Conservation (phyloP, 768 basidiomycete species). For the Leucosporidium yakuticum region DNA sequence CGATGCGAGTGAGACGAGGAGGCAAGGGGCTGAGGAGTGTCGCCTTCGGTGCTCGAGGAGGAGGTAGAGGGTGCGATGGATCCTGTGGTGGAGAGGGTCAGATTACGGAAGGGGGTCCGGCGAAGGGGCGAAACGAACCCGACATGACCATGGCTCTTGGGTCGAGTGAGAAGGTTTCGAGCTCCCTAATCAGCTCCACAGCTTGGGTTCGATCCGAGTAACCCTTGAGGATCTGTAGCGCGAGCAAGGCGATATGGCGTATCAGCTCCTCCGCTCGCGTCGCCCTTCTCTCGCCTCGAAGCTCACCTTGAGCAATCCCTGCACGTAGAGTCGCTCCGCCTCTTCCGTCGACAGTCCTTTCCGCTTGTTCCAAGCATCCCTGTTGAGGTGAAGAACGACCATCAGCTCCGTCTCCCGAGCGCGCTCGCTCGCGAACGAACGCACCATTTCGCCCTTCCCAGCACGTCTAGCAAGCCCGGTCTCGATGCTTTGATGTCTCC, state of each 20-base stretch:
- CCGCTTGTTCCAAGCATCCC: slow-evolving; percentile 95
- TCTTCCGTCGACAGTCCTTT: slow-evolving; percentile 69
- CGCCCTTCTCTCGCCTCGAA: no score
- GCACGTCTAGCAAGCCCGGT: slow-evolving; percentile 83
- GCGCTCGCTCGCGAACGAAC: background rate
- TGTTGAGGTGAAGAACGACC: slow-evolving; percentile 39
- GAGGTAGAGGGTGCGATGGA: no score
- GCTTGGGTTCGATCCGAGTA: slow-evolving; percentile 28
- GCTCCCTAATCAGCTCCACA: slow-evolving; percentile 21
- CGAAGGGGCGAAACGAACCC: background rate
- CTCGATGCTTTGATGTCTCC: slow-evolving; percentile 75
- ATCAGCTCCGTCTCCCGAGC: background rate
- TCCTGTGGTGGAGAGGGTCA: no score
- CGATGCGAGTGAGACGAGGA: background rate
- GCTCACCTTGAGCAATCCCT: slow-evolving; percentile 70
- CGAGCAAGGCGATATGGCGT: background rate
- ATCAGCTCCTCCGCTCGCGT: background rate
- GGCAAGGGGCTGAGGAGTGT: background rate
- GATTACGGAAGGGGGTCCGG: no score
- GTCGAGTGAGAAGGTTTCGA: slow-evolving; percentile 21
- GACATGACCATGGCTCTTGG: background rate
- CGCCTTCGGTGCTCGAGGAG: background rate
- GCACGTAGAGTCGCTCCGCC: slow-evolving; percentile 85
- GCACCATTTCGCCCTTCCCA: slow-evolving; percentile 88
- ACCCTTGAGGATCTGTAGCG: slow-evolving; percentile 16